Evolutionary conservation across 257 asterid genomes (phyloP), one percentile per base, ranked within the genome.

Genomic region (Knoxia roxburghii): DNA sequence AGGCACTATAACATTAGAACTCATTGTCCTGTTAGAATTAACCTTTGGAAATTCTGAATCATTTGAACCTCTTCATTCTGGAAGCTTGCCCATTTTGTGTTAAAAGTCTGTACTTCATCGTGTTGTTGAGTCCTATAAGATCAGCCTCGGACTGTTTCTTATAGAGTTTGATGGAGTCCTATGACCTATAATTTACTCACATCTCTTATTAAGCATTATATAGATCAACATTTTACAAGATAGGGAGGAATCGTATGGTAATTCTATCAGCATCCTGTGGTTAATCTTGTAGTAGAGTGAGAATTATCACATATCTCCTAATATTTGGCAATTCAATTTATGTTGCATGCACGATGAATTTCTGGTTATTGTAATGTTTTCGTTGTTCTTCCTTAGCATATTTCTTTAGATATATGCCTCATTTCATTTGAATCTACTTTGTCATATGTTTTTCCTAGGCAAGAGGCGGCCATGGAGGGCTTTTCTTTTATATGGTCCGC

Each of bases 391-490:
- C 9, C 13, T 21, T 32, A 17, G 21, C 1, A 17, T 48, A 7
- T 53, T 8, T 5, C 13, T 58, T 26, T 51, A 32, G 20, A 32
- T 68, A 8, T 32, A 30, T 72, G 57, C 7, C 51, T 39, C 15
- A 69, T 21, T 58, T 33, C 9, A 29, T 29, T n/a, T 30, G 48
- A 51, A 29, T 27, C 2, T 61, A 21, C 65, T 6, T 39, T 6
- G 27, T 18, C 26, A 11, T 68, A 4, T 53, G n/a, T 24, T 53
- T 40, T 68, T 77, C 64, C 48, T 69, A 91, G 98, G 98, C 64
- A 91, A 91, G 86, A 89, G 98, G 69, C 88, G 95, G 20, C 99
- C 99, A 4, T 93, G 99, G 99, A 88, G 96, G 76, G 99, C 99
- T 57, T 93, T 93, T 78, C 97, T 93, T 75, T 85, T 93, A 71